Base-by-base conservation (phyloP, 78 protist genomes). In the Emiliania huxleyi region DNA sequence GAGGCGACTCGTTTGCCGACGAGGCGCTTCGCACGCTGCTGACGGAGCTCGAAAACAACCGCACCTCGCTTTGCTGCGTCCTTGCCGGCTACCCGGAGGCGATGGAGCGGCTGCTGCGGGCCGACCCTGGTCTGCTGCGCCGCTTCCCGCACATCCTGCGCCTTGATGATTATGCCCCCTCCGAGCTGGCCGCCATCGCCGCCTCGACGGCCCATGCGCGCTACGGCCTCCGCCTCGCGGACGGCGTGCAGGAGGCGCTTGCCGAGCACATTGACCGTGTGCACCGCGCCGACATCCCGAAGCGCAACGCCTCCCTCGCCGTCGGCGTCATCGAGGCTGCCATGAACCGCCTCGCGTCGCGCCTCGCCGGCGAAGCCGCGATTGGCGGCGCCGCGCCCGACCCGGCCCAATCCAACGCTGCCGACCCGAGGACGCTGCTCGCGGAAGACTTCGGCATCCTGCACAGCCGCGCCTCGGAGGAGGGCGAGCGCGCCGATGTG, bases 221-320 rank as follows among this genome's bases (percentile, higher is more conserved):
- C 29, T 77, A 40, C 29, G 85, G 85, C 0, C 85, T 77, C 23
- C 11, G 19, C 48, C 40, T 77, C 29, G 42, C 85, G 2, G n/a
- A 0, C 2, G 85, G 85, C 15, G 46, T 77, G 46, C 46, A 77
- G 75, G 42, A 1, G 44, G 29, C 48, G 42, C 85, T 77, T 2
- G 85, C 85, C 4, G 44, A 0, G 22, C 85, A 77, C 46, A 77
- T 77, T 22, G 49, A 22, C 33, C 4, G 33, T 3, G 33, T 21
- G 29, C 48, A 37, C 48, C 21, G 46, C 33, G 85, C 44, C 21
- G 85, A 77, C 35, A 77, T 77, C 85, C 33, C 85, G 35, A 37
- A 40, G 85, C 85, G 23, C 85, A 77, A 77, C 85, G 85, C 85
- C 33, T 77, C 85, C 29, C 85, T 77, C 85, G 85, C 85, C 33